Percentiles rank a stretch among this genome's conserved stretches.
Conservation (phyloP, 176 grass and related monocot genomes). For the Carex pumila region DNA sequence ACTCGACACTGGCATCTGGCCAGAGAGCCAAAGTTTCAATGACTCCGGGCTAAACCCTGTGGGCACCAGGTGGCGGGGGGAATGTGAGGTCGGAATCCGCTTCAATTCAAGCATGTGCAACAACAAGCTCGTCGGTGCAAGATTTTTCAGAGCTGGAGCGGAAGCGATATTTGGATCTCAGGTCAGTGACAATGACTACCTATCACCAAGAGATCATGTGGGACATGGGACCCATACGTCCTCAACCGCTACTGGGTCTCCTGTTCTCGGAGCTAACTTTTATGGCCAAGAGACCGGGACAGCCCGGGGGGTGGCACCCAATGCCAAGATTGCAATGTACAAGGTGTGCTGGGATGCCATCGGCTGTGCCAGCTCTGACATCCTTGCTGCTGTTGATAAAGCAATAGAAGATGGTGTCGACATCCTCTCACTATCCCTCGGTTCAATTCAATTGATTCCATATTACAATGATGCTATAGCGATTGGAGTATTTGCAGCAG, state of each 20-base stretch:
- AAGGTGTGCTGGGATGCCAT: constrained; percentile 4
- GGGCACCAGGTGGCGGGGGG: background rate
- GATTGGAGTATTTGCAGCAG: constrained; percentile 21
- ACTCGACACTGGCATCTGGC: constrained; percentile 29
- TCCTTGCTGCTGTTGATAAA: constrained; percentile 18
- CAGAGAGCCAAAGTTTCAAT: constrained; percentile 28
- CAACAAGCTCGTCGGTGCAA: constrained; percentile 29
- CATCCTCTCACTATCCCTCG: constrained; percentile 28
- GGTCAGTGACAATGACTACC: background rate
- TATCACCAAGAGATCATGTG: background rate
- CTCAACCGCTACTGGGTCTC: constrained; percentile 7
- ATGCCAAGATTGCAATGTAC: constrained; percentile 25
- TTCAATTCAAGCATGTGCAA: constrained; percentile 26
- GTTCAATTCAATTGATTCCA: background rate
- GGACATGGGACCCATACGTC: constrained; percentile 29
- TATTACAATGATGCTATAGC: constrained; percentile 21
- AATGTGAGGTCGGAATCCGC: constrained; percentile 15
- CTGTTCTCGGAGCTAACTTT: background rate
- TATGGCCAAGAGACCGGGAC: constrained; percentile 16
- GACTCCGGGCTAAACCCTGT: constrained; percentile 15
- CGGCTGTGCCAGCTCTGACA: background rate
- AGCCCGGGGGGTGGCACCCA: constrained; percentile 16
- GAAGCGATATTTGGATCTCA: background rate
- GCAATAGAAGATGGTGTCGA: constrained; percentile 28
- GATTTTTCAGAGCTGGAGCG: background rate